phyloP scores from a whole-genome alignment of 805 yeast genomes.

The Sungouiella blattae region DNA sequence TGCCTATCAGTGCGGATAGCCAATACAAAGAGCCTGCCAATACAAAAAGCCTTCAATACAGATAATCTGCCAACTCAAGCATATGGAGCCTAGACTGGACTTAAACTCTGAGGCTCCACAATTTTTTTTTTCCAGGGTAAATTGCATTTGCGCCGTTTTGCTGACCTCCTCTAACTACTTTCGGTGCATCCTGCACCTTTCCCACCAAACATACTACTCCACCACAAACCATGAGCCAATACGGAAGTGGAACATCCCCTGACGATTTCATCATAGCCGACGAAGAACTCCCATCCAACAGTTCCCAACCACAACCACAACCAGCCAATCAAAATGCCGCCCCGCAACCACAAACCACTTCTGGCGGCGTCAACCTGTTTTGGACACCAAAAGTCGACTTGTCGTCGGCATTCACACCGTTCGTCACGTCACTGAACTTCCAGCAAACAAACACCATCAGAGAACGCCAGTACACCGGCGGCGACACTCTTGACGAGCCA shows the following conservation, averaged over 20 bases:
- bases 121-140: too few relatives aligned
- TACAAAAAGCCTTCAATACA: too few relatives aligned
- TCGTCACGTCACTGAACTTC: conserved; percentile 10
- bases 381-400: conserved; percentile 19
- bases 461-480: conserved; percentile 60
- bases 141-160: too few relatives aligned
- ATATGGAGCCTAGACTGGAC: too few relatives aligned
- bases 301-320: neutral
- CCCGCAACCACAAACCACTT: neutral
- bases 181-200: too few relatives aligned
- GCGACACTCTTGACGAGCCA: conserved; percentile 72
- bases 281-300: too few relatives aligned
- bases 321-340: neutral
- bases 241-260: conserved; percentile 15
- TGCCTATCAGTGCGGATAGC: too few relatives aligned
- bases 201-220: too few relatives aligned
- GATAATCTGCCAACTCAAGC: too few relatives aligned
- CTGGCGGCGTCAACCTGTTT: neutral
- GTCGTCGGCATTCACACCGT: conserved; percentile 15
- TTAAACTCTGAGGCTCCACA: too few relatives aligned
- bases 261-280: conserved; percentile 39
- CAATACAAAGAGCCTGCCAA: too few relatives aligned
- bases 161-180: too few relatives aligned
- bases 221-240: conserved; percentile 1
- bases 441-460: conserved; percentile 17